A percentile compares a stretch with the other conserved stretches of the same genome.
These are phyloP conservation scores for Physocladia obscura DNA, from an alignment of 192 early-diverging fungal species.

Conservation along the genomic window DNA sequence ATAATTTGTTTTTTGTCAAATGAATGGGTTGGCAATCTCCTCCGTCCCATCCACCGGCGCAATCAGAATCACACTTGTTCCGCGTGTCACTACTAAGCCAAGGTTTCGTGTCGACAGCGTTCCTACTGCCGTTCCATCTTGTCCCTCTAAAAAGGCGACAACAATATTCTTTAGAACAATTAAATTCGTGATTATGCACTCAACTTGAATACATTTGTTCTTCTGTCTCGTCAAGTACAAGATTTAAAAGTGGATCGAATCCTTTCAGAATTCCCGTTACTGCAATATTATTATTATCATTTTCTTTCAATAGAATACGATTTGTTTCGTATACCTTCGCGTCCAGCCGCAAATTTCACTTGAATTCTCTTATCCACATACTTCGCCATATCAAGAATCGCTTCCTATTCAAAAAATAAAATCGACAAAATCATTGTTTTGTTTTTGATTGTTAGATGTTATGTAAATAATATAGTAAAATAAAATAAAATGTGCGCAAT, in stretches of 20 bases:
- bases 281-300: conserved; percentile 33
- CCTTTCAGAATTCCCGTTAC: conserved; percentile 90
- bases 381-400: conserved; percentile 90
- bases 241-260: conserved; percentile 87
- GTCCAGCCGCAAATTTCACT: conserved; percentile 89
- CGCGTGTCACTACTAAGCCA: conserved; percentile 86
- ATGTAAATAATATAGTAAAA: too few species aligned
- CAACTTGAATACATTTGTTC: conserved; percentile 61
- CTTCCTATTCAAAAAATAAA: too few species aligned
- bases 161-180: neutral
- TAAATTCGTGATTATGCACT: neutral
- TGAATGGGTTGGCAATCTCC: conserved; percentile 89
- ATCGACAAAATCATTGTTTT: too few species aligned
- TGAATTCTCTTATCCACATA: conserved; percentile 90
- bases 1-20: neutral
- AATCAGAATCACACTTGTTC: conserved; percentile 85
- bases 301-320: neutral
- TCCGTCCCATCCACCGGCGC: conserved; percentile 88
- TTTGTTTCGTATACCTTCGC: conserved; percentile 80
- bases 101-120: conserved; percentile 63
- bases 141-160: neutral
- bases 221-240: conserved; percentile 89
- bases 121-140: conserved; percentile 9
- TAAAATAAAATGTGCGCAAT: too few species aligned
- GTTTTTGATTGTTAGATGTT: too few species aligned